Evolutionary conservation across 1,284 basidiomycete species (phyloP).

Genomic region (Puccinia horiana): DNA sequence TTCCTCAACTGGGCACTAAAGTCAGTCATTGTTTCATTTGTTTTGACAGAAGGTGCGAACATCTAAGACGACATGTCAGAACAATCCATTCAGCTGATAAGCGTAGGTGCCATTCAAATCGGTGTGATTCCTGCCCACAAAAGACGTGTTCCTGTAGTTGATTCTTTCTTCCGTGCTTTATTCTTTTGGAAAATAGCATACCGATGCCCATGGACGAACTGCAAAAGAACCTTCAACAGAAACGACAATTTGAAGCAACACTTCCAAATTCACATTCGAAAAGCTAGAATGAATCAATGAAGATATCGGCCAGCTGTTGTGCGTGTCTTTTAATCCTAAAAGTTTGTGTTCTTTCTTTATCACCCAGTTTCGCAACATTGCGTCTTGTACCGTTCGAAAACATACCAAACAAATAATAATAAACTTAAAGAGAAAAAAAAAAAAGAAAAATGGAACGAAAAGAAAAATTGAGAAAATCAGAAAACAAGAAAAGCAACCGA

Average conservation of each 20-base stretch:
- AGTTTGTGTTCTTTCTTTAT: too few relatives aligned
- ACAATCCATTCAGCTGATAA: slow-evolving; percentile 7
- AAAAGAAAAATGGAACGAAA: too few relatives aligned
- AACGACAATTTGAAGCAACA: slow-evolving; percentile 22
- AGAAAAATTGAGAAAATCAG: too few relatives aligned
- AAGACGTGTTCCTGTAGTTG: not conserved
- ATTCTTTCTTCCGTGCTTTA: not conserved
- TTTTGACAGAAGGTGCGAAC: slow-evolving; percentile 13
- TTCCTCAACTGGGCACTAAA: not conserved
- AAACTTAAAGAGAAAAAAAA: not conserved
- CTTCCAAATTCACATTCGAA: not conserved
- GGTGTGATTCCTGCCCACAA: not conserved
- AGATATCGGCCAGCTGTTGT: not conserved
- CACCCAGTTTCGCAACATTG: not conserved
- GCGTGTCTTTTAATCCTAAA: not conserved
- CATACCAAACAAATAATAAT: not conserved
- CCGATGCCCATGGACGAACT: not conserved
- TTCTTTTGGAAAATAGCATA: not conserved
- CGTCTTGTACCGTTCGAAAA: not conserved
- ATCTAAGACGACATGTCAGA: slow-evolving; percentile 5
- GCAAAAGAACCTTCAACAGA: slow-evolving; percentile 8
- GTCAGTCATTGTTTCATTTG: not conserved
- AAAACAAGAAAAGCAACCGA: too few relatives aligned
- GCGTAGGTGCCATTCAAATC: not conserved
- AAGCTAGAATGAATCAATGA: not conserved